phyloP scores from a whole-genome alignment of 176 grass and related monocot genomes.

The Paspalum vaginatum region DNA sequence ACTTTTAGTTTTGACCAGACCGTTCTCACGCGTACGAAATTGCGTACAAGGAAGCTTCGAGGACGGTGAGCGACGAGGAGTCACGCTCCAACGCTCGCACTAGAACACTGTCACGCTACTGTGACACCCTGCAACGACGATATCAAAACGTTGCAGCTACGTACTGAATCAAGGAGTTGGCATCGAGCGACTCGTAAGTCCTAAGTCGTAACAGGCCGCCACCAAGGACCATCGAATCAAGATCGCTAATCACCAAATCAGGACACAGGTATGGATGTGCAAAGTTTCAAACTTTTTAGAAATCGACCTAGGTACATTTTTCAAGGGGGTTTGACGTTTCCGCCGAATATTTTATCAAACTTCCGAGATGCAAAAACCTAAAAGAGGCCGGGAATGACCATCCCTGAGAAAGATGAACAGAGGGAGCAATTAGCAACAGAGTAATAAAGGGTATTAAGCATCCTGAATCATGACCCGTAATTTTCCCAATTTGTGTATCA shows the following conservation, averaged over 20 bases:
- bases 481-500: slow-evolving; percentile 12
- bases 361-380: neutral
- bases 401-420: neutral
- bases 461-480: neutral
- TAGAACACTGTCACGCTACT: too few species aligned
- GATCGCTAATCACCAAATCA: neutral
- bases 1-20: neutral
- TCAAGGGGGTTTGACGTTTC: too few species aligned
- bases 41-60: neutral
- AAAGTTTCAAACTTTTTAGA: too few species aligned
- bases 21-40: neutral
- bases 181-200: neutral
- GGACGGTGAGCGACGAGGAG: neutral
- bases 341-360: too few species aligned
- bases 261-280: too few species aligned
- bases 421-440: neutral
- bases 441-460: neutral
- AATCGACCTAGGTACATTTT: too few species aligned
- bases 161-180: neutral
- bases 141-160: neutral
- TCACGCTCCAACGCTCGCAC: neutral
- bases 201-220: neutral
- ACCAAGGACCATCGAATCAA: neutral
- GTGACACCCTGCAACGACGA: neutral
- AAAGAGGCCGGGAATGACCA: neutral